Evolutionary conservation across 2,329 filamentous ascomycete species (phyloP), one percentile per base, ranked within the genome.

Genomic region (Trichoderma gracile): DNA sequence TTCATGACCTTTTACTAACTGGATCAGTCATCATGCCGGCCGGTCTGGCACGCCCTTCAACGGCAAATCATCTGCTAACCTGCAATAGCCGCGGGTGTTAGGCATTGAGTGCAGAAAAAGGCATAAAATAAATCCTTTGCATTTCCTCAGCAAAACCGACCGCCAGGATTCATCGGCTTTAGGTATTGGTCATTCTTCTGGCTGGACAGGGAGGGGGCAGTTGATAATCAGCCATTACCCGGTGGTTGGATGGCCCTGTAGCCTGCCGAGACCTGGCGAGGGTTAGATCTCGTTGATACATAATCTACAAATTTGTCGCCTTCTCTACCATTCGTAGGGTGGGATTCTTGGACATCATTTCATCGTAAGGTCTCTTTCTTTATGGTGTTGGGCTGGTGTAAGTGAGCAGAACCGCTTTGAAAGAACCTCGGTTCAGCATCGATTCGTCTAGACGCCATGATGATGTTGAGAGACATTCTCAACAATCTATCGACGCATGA

Each of bases 41-140:
- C n/a, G 10, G 38, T 61, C 38, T 53, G 58, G 58, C 58, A 47
- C 58, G 58, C 58, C 58, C 58, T 61, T 61, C 38, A 38, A 21
- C 46, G 46, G 58, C 23, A 52, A 45, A 33, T 33, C 23, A 27
- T 25, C 6, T 40, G 40, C 46, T 50, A 43, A n/a, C 17, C 23
- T 27, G 33, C 8, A 10, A 9, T 10, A 30, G 2, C 40, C 25
- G 19, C 23, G n/a, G n/a, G n/a, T 43, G 21, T 43, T 42, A 10
- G 21, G 19, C 8, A 46, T 45, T n/a, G 33, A n/a, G 23, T 23
- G n/a, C 14, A 38, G 15, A 53, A 17, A 15, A 23, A 53, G n/a
- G 33, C 12, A 12, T 38, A 10, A 14, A 40, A 25, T 8, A 5
- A 17, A 33, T 38, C 50, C 7, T 9, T 8, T 15, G 25, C 40